phyloP scores from a whole-genome alignment of 768 basidiomycete species.

The Pleurotus citrinopileatus region DNA sequence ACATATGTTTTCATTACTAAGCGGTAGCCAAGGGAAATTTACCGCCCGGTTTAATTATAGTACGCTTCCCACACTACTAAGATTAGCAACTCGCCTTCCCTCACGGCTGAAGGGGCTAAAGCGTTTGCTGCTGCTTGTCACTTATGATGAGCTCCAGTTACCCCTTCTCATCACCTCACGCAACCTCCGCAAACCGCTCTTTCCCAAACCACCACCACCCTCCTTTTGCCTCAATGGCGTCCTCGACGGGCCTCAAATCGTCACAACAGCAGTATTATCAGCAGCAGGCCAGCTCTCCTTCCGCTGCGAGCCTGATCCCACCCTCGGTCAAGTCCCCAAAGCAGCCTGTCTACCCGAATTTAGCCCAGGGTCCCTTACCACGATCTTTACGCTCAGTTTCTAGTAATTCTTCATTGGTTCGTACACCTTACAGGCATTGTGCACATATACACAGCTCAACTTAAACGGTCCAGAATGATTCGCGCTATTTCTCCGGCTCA shows the following conservation, averaged over 20 bases:
- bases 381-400: constrained; percentile 26
- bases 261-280: constrained; percentile 40
- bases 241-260: constrained; percentile 26
- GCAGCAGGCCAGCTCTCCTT: constrained; percentile 39
- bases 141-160: constrained; percentile 5
- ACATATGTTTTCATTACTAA: background rate
- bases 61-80: background rate
- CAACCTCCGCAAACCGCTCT: constrained; percentile 19
- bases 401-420: constrained; percentile 42
- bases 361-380: constrained; percentile 34
- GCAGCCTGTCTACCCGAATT: constrained; percentile 38
- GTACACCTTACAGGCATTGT: constrained; percentile 17
- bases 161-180: constrained; percentile 15
- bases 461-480: constrained; percentile 36
- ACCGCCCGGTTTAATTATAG: constrained; percentile 3
- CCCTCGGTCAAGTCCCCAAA: constrained; percentile 22
- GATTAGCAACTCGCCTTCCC: background rate
- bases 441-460: background rate
- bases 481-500: constrained; percentile 33
- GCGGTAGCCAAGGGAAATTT: constrained; percentile 3
- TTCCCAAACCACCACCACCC: constrained; percentile 13
- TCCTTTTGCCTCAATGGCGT: constrained; percentile 12
- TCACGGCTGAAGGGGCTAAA: background rate
- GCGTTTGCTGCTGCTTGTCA: background rate
- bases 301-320: constrained; percentile 51